Evolutionary conservation across 305 asterid genomes (phyloP).

Genomic region (Solanum chacoense): DNA sequence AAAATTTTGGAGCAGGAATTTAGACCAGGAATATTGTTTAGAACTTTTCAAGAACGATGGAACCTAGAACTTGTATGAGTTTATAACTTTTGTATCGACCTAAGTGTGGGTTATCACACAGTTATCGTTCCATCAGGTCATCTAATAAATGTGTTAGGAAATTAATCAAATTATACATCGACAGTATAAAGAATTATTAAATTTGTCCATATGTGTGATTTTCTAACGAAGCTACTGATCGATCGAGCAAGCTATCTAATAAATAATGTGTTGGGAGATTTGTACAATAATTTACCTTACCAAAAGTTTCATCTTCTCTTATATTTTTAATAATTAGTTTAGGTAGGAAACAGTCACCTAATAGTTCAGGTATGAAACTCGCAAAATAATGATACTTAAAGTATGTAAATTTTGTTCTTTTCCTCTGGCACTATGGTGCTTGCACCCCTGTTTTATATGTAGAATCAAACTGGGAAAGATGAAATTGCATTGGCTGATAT

Average conservation of each 20-base stretch:
- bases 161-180: neutral
- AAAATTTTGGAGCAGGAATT: slow-evolving; percentile 78
- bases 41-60: slow-evolving; percentile 46
- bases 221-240: neutral
- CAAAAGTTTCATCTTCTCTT: neutral
- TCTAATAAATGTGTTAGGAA: neutral
- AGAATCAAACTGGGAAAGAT: neutral
- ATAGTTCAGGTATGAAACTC: neutral
- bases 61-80: neutral
- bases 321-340: too few species aligned
- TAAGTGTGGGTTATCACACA: neutral
- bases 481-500: neutral
- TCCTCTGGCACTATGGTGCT: neutral
- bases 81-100: neutral
- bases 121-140: neutral
- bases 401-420: neutral
- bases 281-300: neutral
- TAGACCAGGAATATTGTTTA: slow-evolving; percentile 69
- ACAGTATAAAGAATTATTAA: neutral
- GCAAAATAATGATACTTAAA: neutral
- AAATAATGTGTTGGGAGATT: neutral
- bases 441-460: neutral
- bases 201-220: neutral
- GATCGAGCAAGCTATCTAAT: neutral
- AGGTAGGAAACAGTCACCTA: neutral